Evolutionary conservation across 441 rosid genomes (phyloP), one percentile per base, ranked within the genome.

Genomic region (Gossypium schwendimanii): DNA sequence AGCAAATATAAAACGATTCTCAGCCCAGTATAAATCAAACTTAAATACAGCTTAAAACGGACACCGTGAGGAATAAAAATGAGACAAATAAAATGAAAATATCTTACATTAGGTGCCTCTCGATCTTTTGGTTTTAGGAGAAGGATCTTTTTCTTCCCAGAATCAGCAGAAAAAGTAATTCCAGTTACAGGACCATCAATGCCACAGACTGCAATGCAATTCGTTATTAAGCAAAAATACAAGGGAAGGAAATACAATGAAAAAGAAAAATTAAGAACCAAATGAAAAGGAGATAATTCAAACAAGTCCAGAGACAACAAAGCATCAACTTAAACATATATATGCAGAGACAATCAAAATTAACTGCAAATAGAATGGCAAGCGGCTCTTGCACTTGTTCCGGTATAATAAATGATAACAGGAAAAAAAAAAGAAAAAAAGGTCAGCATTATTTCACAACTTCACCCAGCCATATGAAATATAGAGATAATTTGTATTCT

Each of bases 61-160:
- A 70, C 2, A 66, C 15, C 9, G 41, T 53, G 20, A 53, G 18
- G 69, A 59, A 44, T 14, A 3, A n/a, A 41, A 62, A 53, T 9
- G 36, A 75, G 17, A 39, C 36, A n/a, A 50, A 21, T 6, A 31
- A 53, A 62, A 60, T 49, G 21, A 1, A 69, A 59, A 81, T 44
- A 71, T 61, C 89, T 84, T 87, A 88, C 94, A 73, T 63, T 73
- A 57, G 84, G 59, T 68, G 66, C 80, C 81, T 87, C 88, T 74
- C 63, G 60, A 28, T 84, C 89, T 83, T 84, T 92, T 64, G 87
- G 77, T 81, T 86, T 87, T 65, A 79, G 75, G 75, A 85, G 89
- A 79, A 83, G 69, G 31, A 83, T 77, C 78, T 81, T 89, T 77
- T 89, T 85, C 85, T 85, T 83, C 72, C 88, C 91, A 74, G 84